A percentile compares a stretch with the other conserved stretches of the same genome.
These are phyloP conservation scores for Lumnitzera racemosa DNA, from an alignment of 345 rosid genomes.

Conservation along the genomic window DNA sequence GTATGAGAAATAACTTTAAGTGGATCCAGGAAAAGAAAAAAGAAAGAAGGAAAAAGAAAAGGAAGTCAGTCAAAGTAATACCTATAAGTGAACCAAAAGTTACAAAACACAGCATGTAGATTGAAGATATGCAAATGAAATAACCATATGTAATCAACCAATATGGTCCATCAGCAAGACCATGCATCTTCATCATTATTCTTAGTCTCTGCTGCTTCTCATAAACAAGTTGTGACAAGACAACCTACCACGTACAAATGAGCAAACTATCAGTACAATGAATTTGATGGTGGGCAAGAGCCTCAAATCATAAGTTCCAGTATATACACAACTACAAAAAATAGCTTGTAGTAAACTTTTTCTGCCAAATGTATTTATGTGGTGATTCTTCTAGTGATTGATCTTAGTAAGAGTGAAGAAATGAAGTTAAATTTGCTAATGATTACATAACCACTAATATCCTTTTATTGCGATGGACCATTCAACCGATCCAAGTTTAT, in stretches of 20 bases:
- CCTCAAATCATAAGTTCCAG: no score
- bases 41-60: not conserved
- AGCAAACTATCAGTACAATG: not conserved
- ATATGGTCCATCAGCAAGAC: conserved; percentile 91
- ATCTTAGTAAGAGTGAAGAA: no score
- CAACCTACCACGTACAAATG: conserved; percentile 39
- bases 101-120: conserved; percentile 63
- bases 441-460: no score
- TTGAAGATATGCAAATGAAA: conserved; percentile 52
- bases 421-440: no score
- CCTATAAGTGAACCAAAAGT: conserved; percentile 70
- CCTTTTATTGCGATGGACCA: no score
- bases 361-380: no score
- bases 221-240: conserved; percentile 58
- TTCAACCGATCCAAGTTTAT: no score
- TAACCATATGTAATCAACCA: conserved; percentile 83
- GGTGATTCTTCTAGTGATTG: no score
- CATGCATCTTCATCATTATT: conserved; percentile 97
- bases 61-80: conserved; percentile 15
- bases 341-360: no score
- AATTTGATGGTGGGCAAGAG: not conserved
- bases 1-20: conserved; percentile 13
- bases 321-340: no score
- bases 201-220: conserved; percentile 77
- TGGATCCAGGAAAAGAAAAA: not conserved